phyloP scores from a whole-genome alignment of 1,284 basidiomycete genomes.

The Phlebopus sp. region DNA sequence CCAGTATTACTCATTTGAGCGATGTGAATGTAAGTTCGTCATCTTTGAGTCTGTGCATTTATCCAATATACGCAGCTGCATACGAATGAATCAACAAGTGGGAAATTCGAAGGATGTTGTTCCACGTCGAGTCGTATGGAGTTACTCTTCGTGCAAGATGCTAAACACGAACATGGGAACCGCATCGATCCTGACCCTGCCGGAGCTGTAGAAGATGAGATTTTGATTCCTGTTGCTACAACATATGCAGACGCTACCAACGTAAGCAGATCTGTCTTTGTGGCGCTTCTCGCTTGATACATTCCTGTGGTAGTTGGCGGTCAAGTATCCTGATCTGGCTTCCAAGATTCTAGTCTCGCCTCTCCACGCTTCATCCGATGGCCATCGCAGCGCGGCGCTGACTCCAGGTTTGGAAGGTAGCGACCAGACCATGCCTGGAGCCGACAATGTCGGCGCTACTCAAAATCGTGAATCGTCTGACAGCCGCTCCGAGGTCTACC shows the following conservation, averaged over 20 bases:
- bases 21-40: not conserved
- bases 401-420: not conserved
- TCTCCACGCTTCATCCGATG: conserved; percentile 11
- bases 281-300: not conserved
- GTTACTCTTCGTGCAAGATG: not conserved
- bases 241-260: conserved; percentile 42
- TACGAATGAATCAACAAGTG: not conserved
- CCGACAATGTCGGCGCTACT: not conserved
- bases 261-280: conserved; percentile 21
- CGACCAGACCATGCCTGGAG: not conserved
- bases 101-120: not conserved
- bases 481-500: not conserved
- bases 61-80: not conserved
- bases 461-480: not conserved
- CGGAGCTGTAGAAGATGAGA: not conserved
- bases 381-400: not conserved
- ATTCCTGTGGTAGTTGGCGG: conserved; percentile 28
- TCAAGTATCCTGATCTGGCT: conserved; percentile 33
- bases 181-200: not conserved
- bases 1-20: no score
- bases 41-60: not conserved
- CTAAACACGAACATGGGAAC: not conserved
- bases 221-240: conserved; percentile 22
- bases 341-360: conserved; percentile 29
- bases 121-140: not conserved